phyloP scores from a whole-genome alignment of 2,329 filamentous ascomycete species.

The Hymenoscyphus scutula region DNA sequence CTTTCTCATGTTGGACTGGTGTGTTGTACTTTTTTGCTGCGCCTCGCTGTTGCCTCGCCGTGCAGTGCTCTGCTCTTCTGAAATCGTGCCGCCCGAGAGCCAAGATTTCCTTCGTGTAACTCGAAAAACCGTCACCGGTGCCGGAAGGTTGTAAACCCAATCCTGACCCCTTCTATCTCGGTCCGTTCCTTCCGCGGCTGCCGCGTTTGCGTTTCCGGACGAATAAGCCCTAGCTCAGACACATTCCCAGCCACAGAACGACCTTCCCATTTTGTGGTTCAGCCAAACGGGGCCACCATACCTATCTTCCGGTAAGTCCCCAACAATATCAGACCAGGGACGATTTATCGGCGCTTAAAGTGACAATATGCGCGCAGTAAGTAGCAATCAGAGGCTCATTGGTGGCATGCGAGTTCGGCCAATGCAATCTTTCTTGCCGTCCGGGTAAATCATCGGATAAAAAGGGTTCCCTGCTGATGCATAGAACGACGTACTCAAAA shows the following conservation, averaged over 20 bases:
- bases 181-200: slow-evolving; percentile 10
- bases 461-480: neutral
- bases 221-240: slow-evolving; percentile 5
- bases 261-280: slow-evolving; percentile 8
- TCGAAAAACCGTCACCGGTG: neutral
- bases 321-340: slow-evolving; percentile 2
- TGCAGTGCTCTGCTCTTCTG: neutral
- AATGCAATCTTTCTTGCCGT: neutral
- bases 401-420: neutral
- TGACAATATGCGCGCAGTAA: slow-evolving; percentile 18
- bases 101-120: slow-evolving; percentile 2
- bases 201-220: slow-evolving; percentile 8
- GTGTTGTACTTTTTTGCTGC: slow-evolving; percentile 2
- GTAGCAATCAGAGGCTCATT: slow-evolving; percentile 2
- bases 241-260: neutral
- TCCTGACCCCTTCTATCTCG: neutral
- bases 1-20: neutral
- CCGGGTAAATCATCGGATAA: neutral
- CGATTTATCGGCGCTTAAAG: slow-evolving; percentile 24
- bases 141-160: neutral
- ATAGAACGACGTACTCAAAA: neutral
- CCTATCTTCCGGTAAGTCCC: slow-evolving; percentile 9
- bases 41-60: slow-evolving; percentile 2
- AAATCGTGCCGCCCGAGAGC: neutral
- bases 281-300: neutral